Conservation (phyloP, 208 protist genomes). For the Herpetomonas samuelpessoai region DNA sequence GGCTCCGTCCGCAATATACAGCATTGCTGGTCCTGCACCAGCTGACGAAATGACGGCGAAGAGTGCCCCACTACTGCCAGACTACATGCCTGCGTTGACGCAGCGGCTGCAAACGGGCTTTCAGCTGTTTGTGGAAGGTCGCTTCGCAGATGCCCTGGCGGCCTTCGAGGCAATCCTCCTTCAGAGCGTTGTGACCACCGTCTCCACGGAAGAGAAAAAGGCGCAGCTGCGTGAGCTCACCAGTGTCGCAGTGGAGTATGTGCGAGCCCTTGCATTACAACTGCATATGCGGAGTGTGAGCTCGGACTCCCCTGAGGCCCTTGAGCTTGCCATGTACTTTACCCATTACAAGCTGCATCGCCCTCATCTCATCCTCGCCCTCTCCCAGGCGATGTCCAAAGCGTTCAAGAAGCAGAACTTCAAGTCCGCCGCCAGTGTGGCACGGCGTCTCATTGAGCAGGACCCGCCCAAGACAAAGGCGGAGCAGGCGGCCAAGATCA, state of each 20-base stretch:
- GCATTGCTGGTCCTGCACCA: constrained; percentile 33
- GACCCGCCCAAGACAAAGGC: constrained; percentile 85
- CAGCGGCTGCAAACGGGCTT: constrained; percentile 74
- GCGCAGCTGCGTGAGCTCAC: constrained; percentile 52
- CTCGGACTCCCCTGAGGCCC: constrained; percentile 35
- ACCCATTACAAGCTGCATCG: constrained; percentile 96
- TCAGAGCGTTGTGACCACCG: constrained; percentile 73
- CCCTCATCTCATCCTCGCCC: constrained; percentile 85
- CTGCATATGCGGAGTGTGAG: constrained; percentile 64
- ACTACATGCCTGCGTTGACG: constrained; percentile 72
- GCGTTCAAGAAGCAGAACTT: constrained; percentile 93
- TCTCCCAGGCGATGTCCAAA: constrained; percentile 93
- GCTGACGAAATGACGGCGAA: constrained; percentile 34
- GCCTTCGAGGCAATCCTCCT: constrained; percentile 87
- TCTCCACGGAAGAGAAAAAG: constrained; percentile 56
- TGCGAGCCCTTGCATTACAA: constrained; percentile 73
- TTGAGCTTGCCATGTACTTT: constrained; percentile 97
- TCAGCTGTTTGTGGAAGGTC: constrained; percentile 83
- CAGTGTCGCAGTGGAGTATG: constrained; percentile 64
- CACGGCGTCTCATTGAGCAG: constrained; percentile 92
- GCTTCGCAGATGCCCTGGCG: constrained; percentile 86
- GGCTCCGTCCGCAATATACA: constrained; percentile 34
- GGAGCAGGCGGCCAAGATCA: constrained; percentile 89
- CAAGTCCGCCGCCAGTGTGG: constrained; percentile 87
- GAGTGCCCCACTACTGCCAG: constrained; percentile 38